phyloP scores from a whole-genome alignment of 2,329 filamentous ascomycete genomes.

The Colletotrichum tropicicola region DNA sequence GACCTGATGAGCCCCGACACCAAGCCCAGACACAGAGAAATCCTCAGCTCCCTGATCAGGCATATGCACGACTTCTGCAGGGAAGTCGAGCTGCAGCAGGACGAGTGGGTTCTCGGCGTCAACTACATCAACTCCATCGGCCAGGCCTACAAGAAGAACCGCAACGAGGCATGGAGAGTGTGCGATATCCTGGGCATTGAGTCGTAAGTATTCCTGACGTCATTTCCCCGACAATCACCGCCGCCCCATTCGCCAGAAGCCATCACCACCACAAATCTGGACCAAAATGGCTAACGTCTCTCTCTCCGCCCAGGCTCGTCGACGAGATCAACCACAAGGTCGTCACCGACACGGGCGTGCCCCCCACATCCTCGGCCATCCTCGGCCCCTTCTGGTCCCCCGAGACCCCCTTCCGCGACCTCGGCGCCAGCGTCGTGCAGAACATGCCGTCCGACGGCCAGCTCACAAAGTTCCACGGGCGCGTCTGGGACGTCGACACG shows the following conservation, averaged over 20 bases:
- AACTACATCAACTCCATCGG: conserved; percentile 32
- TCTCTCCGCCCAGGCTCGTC: conserved; percentile 11
- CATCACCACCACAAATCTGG: background rate
- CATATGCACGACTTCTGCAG: conserved; percentile 30
- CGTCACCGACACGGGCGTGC: conserved; percentile 19
- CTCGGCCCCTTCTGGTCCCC: conserved; percentile 32
- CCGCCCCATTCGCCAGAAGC: background rate
- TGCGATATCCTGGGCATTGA: conserved; percentile 30
- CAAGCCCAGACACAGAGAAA: conserved; percentile 22
- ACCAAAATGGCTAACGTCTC: background rate
- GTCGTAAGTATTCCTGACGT: conserved; percentile 22
- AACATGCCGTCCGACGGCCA: conserved; percentile 28
- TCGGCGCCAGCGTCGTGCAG: conserved; percentile 28
- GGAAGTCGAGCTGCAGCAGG: conserved; percentile 28
- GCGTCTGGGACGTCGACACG: conserved; percentile 33
- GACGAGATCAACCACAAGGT: conserved; percentile 31
- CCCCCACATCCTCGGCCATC: conserved; percentile 28
- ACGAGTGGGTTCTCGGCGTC: conserved; percentile 29
- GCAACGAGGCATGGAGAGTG: conserved; percentile 31
- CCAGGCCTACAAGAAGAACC: conserved; percentile 32
- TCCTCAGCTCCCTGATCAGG: conserved; percentile 28
- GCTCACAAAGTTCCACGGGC: conserved; percentile 30
- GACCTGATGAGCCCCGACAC: conserved; percentile 32
- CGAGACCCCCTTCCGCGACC: conserved; percentile 31
- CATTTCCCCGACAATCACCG: too few relatives aligned